phyloP scores from a whole-genome alignment of 768 basidiomycete genomes.

The Royoungia palumana region DNA sequence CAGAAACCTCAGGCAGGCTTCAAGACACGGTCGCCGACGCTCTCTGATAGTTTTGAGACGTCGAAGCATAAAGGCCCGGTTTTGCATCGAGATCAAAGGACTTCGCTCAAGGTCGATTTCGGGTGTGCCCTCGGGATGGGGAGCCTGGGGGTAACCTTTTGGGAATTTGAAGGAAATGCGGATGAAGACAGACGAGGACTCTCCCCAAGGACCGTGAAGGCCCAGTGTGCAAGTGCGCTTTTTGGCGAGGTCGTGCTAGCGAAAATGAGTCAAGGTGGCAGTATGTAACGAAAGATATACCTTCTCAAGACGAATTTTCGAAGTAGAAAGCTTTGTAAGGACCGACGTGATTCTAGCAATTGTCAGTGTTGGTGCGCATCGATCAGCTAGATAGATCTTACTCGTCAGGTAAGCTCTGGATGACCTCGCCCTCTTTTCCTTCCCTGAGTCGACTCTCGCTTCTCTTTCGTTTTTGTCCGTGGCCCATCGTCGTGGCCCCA shows the following conservation, averaged over 20 bases:
- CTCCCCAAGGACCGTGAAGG: slow-evolving; percentile 90
- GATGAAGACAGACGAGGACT: slow-evolving; percentile 76
- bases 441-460: slow-evolving; percentile 44
- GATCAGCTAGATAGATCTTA: slow-evolving; percentile 30
- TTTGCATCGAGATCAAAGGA: slow-evolving; percentile 73
- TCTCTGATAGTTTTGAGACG: slow-evolving; percentile 71
- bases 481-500: slow-evolving; percentile 6
- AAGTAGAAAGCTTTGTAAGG: slow-evolving; percentile 57
- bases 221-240: slow-evolving; percentile 82
- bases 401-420: slow-evolving; percentile 71
- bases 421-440: slow-evolving; percentile 33
- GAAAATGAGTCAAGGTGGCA: slow-evolving; percentile 2
- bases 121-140: slow-evolving; percentile 63
- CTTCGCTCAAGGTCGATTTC: slow-evolving; percentile 80
- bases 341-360: slow-evolving; percentile 65
- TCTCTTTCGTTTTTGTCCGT: slow-evolving; percentile 34
- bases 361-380: neutral
- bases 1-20: slow-evolving; percentile 78
- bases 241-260: slow-evolving; percentile 63
- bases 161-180: slow-evolving; percentile 91
- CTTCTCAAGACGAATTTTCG: slow-evolving; percentile 84
- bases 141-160: slow-evolving; percentile 65
- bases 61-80: slow-evolving; percentile 74
- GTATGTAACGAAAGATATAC: slow-evolving; percentile 35
- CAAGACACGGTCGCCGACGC: slow-evolving; percentile 76